Base-by-base conservation (phyloP, 2,329 filamentous ascomycete genomes). In the Furcasterigmium sp. region DNA sequence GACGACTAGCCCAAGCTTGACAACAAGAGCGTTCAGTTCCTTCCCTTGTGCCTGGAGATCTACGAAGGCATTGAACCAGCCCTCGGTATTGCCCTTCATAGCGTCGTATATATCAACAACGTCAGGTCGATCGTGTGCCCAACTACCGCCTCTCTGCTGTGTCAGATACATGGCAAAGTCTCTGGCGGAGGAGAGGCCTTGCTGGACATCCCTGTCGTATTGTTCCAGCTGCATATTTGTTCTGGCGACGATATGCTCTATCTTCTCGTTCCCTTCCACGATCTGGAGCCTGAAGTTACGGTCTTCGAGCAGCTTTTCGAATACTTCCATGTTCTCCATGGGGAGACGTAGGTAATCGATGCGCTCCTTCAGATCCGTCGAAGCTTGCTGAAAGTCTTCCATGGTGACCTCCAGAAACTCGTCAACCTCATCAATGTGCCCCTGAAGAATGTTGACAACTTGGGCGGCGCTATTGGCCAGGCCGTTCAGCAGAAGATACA, bases 361-460 rank as follows among this genome's bases (percentile, higher is more conserved):
- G 19, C 91, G 82, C 49, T 88, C 85, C 43, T 79, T 77, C 50
- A 97, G 82, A 59, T 97, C 93, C 47, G 80, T 72, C 36, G 83
- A 78, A 5, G 90, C 88, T 41, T 90, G 70, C 37, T 85, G 78
- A 41, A 96, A 82, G 59, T 96, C 91, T 54, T 95, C 90, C 35
- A 88, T 80, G 1, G 88, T 86, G 15, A 86, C 81, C 61, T 95
- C 88, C 26, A 97, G 70, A 56, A 95, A 96, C 55, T 85, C 84
- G 63, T 97, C 93, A 23, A 97, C 80, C 62, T 97, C 91, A 57
- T 95, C 87, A 47, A 97, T 93, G 62, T 97, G 91, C 13, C 80
- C 82, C 58, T 96, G 89, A 44, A 97, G 73, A 42, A 97, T 97
- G 51, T 77, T 82, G 50, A 95, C 84, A 11, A 96, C 91, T 59